Evolutionary conservation across 495 filamentous ascomycete species (phyloP).

Genomic region (Xylaria venustula): DNA sequence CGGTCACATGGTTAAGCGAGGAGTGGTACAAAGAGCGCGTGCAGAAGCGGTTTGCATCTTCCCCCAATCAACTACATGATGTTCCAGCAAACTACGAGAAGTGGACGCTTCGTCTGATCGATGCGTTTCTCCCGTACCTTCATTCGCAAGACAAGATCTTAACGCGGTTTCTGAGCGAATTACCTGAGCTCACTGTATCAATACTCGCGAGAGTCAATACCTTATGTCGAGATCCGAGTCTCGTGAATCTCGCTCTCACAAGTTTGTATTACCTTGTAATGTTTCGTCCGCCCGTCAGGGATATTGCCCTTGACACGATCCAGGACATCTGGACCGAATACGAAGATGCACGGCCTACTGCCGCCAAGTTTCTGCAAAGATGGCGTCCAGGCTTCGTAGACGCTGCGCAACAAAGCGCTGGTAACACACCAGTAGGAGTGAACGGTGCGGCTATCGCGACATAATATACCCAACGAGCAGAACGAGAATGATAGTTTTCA

Average conservation of each 20-base stretch:
- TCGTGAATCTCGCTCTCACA: conserved; percentile 47
- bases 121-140: conserved; percentile 83
- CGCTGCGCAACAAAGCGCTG: conserved; percentile 22
- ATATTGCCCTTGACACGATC: conserved; percentile 76
- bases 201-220: conserved; percentile 74
- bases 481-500: background rate
- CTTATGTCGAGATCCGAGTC: conserved; percentile 85
- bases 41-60: conserved; percentile 39
- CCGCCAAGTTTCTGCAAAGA: conserved; percentile 52
- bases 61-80: conserved; percentile 23
- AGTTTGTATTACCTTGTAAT: conserved; percentile 71
- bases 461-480: conserved; percentile 3
- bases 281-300: conserved; percentile 78
- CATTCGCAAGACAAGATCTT: conserved; percentile 84
- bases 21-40: conserved; percentile 96
- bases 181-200: conserved; percentile 70
- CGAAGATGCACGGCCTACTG: conserved; percentile 53
- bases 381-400: conserved; percentile 53
- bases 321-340: conserved; percentile 84
- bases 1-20: conserved; percentile 89
- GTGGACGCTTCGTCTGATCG: conserved; percentile 76
- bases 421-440: conserved; percentile 5
- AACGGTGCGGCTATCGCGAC: conserved; percentile 10
- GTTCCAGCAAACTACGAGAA: conserved; percentile 68
- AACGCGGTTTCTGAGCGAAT: conserved; percentile 86